Evolutionary conservation across 129 eudicot genomes (phyloP), one percentile per base, ranked within the genome.

Genomic region (Apium graveolens): DNA sequence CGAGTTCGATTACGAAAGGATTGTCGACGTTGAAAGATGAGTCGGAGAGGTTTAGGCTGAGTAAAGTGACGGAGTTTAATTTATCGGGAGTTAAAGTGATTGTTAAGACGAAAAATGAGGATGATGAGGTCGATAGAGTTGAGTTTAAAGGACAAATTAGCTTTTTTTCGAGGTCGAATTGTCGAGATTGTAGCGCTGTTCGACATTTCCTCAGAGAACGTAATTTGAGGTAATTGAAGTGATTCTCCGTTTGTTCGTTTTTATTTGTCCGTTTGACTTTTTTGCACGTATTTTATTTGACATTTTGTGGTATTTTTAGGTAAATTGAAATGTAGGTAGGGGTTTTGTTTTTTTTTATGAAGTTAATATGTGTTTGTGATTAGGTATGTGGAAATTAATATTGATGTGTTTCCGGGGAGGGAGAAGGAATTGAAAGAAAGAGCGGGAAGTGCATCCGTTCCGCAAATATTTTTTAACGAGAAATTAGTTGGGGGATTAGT

Each of bases 401-500:
- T 96, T 26, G 99, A 96, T 82, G 99, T 96, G 83, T 96, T 81
- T 78, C 90, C 97, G 11, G 31, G 78, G 7, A 77, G 97, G 60
- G 95, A 90, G 81, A 84, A 84, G 89, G 98, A 94, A 73, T 46
- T 96, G 83, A 70, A 83, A 60, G 86, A 87, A 75, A 87, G 91
- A 29, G 89, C 95, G 3, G 95, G 97, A 38, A 79, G 86, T 76
- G 45, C 83, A 27, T 77, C 88, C 3, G 99, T 96, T 76, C 99
- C 99, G 11, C 94, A 92, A 81, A 86, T 96, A 2, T 96, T 96
- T 71, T 89, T 92, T 79, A 96, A 96, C 81, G 97, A 92, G 83
- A 90, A 90, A 73, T 62, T 90, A 49, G 82, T 96, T 57, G 99
- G 99, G 3, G 99, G 99, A 55, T 79, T 96, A 71, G 99, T 92